A percentile compares a stretch with the other conserved stretches of the same genome.
phyloP scores from a whole-genome alignment of 306 rosid species.

The Castanea crenata region DNA sequence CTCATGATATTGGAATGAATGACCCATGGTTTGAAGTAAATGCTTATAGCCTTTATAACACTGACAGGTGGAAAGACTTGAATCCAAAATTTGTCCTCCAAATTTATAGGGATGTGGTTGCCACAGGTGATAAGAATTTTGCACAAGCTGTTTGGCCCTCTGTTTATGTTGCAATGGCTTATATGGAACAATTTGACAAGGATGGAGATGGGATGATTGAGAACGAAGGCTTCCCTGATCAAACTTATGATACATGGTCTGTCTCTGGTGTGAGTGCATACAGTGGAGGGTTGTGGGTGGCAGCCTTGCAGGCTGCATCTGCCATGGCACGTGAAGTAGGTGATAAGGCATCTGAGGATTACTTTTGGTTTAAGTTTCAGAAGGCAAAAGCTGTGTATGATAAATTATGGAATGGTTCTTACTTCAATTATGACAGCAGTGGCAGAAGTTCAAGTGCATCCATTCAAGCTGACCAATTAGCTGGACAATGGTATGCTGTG shows the following conservation, averaged over 20 bases:
- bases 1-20: conserved; percentile 85
- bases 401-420: conserved; percentile 94
- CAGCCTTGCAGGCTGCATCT: conserved; percentile 93
- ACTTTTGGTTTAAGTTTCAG: conserved; percentile 78
- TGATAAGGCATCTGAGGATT: conserved; percentile 72
- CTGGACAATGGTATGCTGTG: conserved; percentile 85
- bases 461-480: conserved; percentile 97
- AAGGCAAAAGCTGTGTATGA: conserved; percentile 73
- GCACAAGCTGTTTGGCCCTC: conserved; percentile 94
- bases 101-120: conserved; percentile 90
- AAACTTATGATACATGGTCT: conserved; percentile 97
- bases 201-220: conserved; percentile 96
- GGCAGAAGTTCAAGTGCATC: conserved; percentile 68
- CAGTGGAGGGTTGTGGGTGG: conserved; percentile 94
- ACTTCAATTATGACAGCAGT: conserved; percentile 82
- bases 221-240: conserved; percentile 96
- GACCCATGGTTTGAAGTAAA: conserved; percentile 98
- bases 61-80: conserved; percentile 99
- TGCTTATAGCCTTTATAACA: conserved; percentile 71
- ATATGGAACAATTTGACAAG: conserved; percentile 92
- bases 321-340: conserved; percentile 80
- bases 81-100: conserved; percentile 97
- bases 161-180: conserved; percentile 90
- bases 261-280: conserved; percentile 96
- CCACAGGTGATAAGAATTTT: conserved; percentile 88